These are phyloP conservation scores for Stromatinia cepivora DNA, from an alignment of 2,329 filamentous ascomycete species.

Conservation along the genomic window DNA sequence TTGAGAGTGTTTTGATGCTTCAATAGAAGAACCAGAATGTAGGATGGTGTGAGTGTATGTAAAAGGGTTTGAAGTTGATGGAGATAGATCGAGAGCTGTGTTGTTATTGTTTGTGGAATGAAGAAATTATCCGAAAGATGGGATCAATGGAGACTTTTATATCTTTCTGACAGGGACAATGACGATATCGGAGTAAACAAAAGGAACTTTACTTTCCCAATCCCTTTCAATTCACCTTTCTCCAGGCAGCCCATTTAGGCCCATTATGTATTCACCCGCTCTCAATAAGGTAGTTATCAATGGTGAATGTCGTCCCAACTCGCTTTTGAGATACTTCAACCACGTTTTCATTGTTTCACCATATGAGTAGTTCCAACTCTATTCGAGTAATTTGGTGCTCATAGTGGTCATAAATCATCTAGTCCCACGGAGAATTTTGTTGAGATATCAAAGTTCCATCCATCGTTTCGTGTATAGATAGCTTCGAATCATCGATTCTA, in stretches of 20 bases:
- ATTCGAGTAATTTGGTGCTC: neutral
- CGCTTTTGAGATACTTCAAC: slow-evolving; percentile 18
- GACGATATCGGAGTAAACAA: slow-evolving; percentile 17
- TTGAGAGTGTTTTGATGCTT: neutral
- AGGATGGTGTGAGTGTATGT: neutral
- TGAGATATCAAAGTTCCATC: slow-evolving; percentile 7
- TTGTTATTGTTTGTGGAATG: slow-evolving; percentile 5
- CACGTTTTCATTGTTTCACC: slow-evolving; percentile 20
- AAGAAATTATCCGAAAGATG: slow-evolving; percentile 4
- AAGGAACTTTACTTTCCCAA: neutral
- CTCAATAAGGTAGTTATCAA: slow-evolving; percentile 19
- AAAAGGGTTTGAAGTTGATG: neutral
- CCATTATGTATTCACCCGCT: slow-evolving; percentile 9
- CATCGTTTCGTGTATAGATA: slow-evolving; percentile 10
- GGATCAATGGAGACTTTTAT: neutral
- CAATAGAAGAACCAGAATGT: neutral
- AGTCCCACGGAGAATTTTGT: slow-evolving; percentile 17
- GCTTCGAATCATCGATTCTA: slow-evolving; percentile 13
- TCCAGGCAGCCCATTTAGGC: neutral
- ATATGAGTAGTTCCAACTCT: slow-evolving; percentile 15
- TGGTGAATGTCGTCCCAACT: slow-evolving; percentile 15
- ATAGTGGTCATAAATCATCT: neutral
- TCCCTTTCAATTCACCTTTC: neutral
- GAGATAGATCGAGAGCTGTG: neutral
- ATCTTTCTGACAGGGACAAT: neutral